Conservation (phyloP, 225 moss, liverwort and hornwort genomes). For the Marchantia paleacea region DNA sequence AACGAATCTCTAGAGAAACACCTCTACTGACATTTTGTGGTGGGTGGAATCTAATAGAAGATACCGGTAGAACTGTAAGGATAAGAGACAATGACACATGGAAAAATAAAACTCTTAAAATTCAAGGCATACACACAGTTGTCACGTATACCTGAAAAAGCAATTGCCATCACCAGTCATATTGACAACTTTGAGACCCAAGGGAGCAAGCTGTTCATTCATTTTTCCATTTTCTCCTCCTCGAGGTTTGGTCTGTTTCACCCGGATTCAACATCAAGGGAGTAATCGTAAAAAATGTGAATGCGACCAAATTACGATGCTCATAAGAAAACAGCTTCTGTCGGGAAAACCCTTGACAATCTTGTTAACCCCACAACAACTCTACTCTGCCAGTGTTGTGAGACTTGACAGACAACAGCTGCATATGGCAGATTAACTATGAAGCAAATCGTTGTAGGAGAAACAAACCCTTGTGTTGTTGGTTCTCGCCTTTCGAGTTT, state of each 20-base stretch:
- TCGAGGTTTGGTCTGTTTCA: slow-evolving; percentile 5
- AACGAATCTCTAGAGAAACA: neutral
- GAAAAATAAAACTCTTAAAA: too few species aligned
- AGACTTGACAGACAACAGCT: neutral
- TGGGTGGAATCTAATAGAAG: neutral
- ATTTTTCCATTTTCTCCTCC: slow-evolving; percentile 65
- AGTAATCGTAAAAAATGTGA: neutral
- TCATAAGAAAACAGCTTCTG: too few species aligned
- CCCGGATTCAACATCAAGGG: neutral
- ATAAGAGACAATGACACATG: neutral
- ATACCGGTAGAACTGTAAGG: neutral
- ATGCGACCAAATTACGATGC: neutral
- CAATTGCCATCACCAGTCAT: slow-evolving; percentile 96
- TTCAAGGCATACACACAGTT: neutral
- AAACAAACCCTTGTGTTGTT: slow-evolving; percentile 16
- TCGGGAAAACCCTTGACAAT: too few species aligned
- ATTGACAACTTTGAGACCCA: slow-evolving; percentile 66
- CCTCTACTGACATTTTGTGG: neutral
- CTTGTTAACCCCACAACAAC: neutral
- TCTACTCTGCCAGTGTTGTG: neutral
- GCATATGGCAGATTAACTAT: neutral
- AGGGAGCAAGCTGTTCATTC: slow-evolving; percentile 66
- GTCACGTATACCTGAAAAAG: slow-evolving; percentile 68
- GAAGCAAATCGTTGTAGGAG: neutral
- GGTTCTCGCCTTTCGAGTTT: slow-evolving; percentile 11